Evolutionary conservation across 139 green algal species (phyloP), one percentile per base, ranked within the genome.

Genomic region (Tetratostichococcus sp.): DNA sequence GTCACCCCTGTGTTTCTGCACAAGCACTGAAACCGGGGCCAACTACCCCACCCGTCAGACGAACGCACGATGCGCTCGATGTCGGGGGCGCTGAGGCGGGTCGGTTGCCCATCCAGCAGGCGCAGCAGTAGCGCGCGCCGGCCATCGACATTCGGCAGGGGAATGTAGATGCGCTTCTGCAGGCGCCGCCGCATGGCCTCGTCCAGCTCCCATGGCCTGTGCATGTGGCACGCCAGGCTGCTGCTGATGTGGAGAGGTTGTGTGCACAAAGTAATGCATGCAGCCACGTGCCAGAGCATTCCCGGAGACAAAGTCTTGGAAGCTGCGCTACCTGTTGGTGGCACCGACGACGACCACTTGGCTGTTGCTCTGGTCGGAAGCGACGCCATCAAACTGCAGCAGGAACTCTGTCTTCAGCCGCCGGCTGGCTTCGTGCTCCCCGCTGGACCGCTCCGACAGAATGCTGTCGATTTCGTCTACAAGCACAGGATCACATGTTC

Each of bases 371-470:
- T 62, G 50, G 2, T 62, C 50, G 14, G 76, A 83, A 1, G 88
- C 74, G 30, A 85, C 77, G n/a, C 83, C 79, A 35, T 87, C 83
- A 78, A 87, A 85, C 50, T 83, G 66, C 58, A 78, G 82, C 72
- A 98, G 86, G 71, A 98, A 91, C 83, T 98, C 89, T 0, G 94
- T 98, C 83, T 98, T 98, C 19, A 98, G 78, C 0, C 94, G 87
- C 28, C 95, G 83, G 75, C 89, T 96, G 75, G 92, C 88, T 75
- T 98, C 95, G 80, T 98, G 95, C 86, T 98, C 95, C 23, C 87
- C 88, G 80, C 82, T 76, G 1, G 72, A 83, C 3, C 82, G 74
- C 76, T 84, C 82, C 17, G 79, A 85, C 70, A 87, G 73, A 50
- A 87, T 85, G 82, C 72, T 81, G 79, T 87, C 82, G 35, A 87